A percentile compares a stretch with the other conserved stretches of the same genome.
These are phyloP conservation scores for Meripilus lineatus DNA, from an alignment of 1,284 basidiomycete species.

Conservation along the genomic window DNA sequence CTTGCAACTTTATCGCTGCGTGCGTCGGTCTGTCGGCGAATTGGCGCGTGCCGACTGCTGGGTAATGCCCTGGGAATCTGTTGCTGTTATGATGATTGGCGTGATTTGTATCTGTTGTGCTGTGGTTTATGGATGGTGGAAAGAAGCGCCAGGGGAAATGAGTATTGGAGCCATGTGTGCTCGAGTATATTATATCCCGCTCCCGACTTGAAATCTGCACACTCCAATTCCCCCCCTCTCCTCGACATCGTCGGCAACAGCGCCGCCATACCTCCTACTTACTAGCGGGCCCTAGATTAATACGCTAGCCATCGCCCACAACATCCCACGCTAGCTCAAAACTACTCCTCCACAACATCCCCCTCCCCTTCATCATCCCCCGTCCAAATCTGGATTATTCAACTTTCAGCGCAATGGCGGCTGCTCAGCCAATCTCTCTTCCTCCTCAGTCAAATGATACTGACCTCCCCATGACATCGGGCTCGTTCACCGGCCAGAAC, in stretches of 20 bases:
- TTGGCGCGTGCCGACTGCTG: no score
- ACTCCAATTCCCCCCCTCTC: conserved; percentile 2
- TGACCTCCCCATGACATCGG: conserved; percentile 37
- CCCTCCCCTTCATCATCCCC: not conserved
- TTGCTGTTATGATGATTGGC: no score
- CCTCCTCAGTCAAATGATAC: conserved; percentile 18
- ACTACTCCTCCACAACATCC: conserved; percentile 1
- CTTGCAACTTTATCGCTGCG: no score
- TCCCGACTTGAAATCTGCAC: no score
- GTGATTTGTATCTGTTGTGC: no score
- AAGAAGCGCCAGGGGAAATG: no score
- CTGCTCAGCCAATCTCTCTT: conserved; percentile 52
- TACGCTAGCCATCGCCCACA: conserved; percentile 2
- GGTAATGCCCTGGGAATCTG: no score
- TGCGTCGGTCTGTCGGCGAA: no score
- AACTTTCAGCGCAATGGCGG: conserved; percentile 27
- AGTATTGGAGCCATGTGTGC: no score
- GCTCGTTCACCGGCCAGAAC: conserved; percentile 44
- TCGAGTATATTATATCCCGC: no score
- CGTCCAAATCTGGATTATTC: conserved; percentile 8
- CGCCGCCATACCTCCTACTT: conserved; percentile 3
- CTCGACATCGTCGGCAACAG: conserved; percentile 10
- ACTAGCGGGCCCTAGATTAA: not conserved
- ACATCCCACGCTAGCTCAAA: conserved; percentile 6
- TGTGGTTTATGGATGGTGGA: no score